A percentile compares a stretch with the other conserved stretches of the same genome.
These are phyloP conservation scores for Kwoniella pini DNA, from an alignment of 768 basidiomycete genomes.

Conservation along the genomic window DNA sequence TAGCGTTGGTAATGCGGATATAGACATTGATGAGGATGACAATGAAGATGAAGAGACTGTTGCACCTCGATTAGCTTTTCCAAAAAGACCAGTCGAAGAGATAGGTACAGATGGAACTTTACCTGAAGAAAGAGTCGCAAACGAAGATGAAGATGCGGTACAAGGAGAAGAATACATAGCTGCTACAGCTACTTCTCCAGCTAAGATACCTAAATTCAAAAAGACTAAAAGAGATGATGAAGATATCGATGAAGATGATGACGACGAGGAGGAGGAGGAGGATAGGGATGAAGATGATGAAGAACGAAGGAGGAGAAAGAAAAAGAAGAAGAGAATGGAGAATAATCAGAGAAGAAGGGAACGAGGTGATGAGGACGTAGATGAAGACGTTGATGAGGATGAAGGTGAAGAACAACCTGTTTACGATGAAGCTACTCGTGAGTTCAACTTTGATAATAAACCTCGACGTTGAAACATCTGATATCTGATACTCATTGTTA, in stretches of 20 bases:
- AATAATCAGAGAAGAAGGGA: slow-evolving; percentile 51
- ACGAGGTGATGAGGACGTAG: slow-evolving; percentile 53
- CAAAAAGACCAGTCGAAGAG: slow-evolving; percentile 52
- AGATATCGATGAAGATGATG: slow-evolving; percentile 51
- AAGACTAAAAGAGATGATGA: slow-evolving; percentile 48
- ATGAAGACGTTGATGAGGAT: slow-evolving; percentile 60
- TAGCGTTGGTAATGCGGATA: slow-evolving; percentile 52
- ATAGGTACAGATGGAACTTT: slow-evolving; percentile 56
- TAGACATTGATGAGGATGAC: slow-evolving; percentile 76
- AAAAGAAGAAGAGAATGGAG: slow-evolving; percentile 60
- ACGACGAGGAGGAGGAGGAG: slow-evolving; percentile 57
- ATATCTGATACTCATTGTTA: slow-evolving; percentile 1
- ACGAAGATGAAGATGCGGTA: slow-evolving; percentile 58
- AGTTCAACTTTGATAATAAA: slow-evolving; percentile 10
- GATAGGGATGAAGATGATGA: slow-evolving; percentile 42
- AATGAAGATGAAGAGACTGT: slow-evolving; percentile 58
- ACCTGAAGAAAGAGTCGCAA: slow-evolving; percentile 36
- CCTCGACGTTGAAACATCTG: background rate
- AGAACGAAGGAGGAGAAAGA: slow-evolving; percentile 50
- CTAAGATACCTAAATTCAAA: slow-evolving; percentile 48
- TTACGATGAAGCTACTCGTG: slow-evolving; percentile 62
- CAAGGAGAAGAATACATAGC: slow-evolving; percentile 57
- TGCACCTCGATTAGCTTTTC: slow-evolving; percentile 19
- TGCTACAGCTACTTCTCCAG: slow-evolving; percentile 25
- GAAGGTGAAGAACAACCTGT: slow-evolving; percentile 67